Conservation (phyloP, 139 green algal species). For the Edaphochlamys debaryana region DNA sequence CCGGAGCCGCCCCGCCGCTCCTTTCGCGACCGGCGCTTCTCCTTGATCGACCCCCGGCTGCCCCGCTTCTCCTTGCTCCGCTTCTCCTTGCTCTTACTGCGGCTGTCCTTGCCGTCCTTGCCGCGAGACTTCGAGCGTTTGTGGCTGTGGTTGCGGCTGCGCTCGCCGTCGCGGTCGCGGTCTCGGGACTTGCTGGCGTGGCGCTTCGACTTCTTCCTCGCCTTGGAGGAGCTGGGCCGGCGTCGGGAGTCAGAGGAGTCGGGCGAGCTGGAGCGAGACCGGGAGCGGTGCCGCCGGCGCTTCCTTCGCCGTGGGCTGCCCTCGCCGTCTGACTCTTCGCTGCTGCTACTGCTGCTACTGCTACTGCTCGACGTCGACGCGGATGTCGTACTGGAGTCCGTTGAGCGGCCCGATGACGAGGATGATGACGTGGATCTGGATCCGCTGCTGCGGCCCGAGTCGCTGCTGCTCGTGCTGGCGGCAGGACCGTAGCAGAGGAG, state of each 20-base stretch:
- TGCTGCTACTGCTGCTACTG: constrained; percentile 25
- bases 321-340: constrained; percentile 5
- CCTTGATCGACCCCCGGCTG: too few relatives aligned
- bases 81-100: not conserved
- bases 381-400: too few relatives aligned
- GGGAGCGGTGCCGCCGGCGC: not conserved
- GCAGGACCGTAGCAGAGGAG: constrained; percentile 16
- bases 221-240: not conserved
- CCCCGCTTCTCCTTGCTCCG: too few relatives aligned
- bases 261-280: not conserved
- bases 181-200: too few relatives aligned
- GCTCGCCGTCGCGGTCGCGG: not conserved
- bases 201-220: not conserved
- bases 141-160: too few relatives aligned
- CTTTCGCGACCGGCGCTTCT: too few relatives aligned
- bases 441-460: not conserved
- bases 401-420: not conserved
- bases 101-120: not conserved
- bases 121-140: not conserved
- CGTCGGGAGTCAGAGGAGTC: not conserved
- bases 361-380: too few relatives aligned
- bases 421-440: not conserved
- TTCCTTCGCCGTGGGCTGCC: not conserved
- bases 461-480: not conserved
- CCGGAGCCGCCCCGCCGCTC: too few relatives aligned